These are phyloP conservation scores for Cardiospermum halicacabum DNA, from an alignment of 345 rosid genomes.

Conservation along the genomic window DNA sequence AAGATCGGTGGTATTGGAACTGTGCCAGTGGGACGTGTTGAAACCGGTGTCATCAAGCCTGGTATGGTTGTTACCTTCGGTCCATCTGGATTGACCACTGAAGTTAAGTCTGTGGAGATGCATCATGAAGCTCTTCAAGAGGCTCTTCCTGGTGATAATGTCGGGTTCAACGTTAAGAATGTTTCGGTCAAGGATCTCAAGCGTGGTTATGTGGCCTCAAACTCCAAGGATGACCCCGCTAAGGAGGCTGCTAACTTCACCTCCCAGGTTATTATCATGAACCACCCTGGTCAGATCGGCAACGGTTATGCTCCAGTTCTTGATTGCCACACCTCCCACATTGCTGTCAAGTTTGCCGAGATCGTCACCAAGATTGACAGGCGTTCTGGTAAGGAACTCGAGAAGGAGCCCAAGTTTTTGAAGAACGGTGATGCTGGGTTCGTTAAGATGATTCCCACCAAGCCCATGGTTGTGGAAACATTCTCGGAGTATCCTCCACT, in stretches of 20 bases:
- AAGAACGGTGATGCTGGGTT: conserved; percentile 83
- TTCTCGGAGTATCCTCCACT: conserved; percentile 78
- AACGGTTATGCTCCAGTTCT: conserved; percentile 84
- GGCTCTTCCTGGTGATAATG: conserved; percentile 81
- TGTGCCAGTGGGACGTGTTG: conserved; percentile 80
- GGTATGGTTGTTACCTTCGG: conserved; percentile 78
- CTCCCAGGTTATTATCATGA: conserved; percentile 87
- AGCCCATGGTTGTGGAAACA: conserved; percentile 94
- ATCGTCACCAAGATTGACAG: conserved; percentile 69
- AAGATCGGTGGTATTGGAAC: conserved; percentile 88
- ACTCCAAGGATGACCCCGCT: conserved; percentile 88
- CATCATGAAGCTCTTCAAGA: conserved; percentile 79
- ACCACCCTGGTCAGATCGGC: conserved; percentile 92
- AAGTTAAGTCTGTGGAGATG: conserved; percentile 93
- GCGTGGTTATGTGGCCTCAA: conserved; percentile 78
- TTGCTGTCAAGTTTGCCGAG: conserved; percentile 75
- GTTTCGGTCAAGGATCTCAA: conserved; percentile 86
- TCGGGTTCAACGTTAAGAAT: conserved; percentile 81
- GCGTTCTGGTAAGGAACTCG: conserved; percentile 74
- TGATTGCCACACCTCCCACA: conserved; percentile 83
- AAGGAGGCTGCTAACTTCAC: conserved; percentile 78
- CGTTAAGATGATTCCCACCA: conserved; percentile 79
- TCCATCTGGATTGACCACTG: conserved; percentile 74
- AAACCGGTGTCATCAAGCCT: conserved; percentile 68
- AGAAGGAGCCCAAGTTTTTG: conserved; percentile 84